Conservation (phyloP, 768 basidiomycete genomes). For the Dioszegia aurantiaca region DNA sequence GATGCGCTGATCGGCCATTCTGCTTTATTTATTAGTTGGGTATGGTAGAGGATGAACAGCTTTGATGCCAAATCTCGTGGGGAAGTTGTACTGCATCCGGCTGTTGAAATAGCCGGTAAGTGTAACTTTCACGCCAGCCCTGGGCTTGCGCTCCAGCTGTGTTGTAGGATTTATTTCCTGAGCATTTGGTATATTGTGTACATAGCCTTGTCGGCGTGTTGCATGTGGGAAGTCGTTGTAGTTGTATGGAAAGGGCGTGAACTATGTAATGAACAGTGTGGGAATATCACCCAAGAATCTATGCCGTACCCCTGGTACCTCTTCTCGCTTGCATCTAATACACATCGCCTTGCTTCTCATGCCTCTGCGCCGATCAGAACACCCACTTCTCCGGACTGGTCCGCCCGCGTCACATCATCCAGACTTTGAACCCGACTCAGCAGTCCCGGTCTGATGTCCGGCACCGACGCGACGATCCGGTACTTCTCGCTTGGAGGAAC, state of each 20-base stretch:
- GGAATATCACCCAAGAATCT: neutral
- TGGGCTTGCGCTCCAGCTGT: too few relatives aligned
- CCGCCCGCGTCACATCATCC: slow-evolving; percentile 35
- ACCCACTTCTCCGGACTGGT: slow-evolving; percentile 38
- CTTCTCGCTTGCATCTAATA: neutral
- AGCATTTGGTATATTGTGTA: too few relatives aligned
- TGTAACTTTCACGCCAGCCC: too few relatives aligned
- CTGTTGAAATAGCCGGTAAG: slow-evolving; percentile 1
- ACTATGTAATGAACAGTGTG: slow-evolving; percentile 14
- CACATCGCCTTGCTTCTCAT: slow-evolving; percentile 3
- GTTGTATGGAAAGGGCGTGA: slow-evolving; percentile 8
- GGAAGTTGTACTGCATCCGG: neutral
- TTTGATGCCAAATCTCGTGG: neutral
- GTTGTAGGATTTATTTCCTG: too few relatives aligned
- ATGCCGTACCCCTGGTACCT: neutral
- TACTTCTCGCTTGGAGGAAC: slow-evolving; percentile 73
- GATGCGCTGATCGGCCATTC: slow-evolving; percentile 16
- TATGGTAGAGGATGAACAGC: too few relatives aligned
- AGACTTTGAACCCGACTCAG: slow-evolving; percentile 23
- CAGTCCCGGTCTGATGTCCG: slow-evolving; percentile 45
- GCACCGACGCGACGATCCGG: slow-evolving; percentile 58
- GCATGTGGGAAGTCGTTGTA: neutral
- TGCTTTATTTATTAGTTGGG: too few relatives aligned
- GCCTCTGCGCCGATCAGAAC: slow-evolving; percentile 28
- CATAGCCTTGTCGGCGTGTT: slow-evolving; percentile 14